phyloP scores from a whole-genome alignment of 495 filamentous ascomycete species.

The Bombardia bombarda region DNA sequence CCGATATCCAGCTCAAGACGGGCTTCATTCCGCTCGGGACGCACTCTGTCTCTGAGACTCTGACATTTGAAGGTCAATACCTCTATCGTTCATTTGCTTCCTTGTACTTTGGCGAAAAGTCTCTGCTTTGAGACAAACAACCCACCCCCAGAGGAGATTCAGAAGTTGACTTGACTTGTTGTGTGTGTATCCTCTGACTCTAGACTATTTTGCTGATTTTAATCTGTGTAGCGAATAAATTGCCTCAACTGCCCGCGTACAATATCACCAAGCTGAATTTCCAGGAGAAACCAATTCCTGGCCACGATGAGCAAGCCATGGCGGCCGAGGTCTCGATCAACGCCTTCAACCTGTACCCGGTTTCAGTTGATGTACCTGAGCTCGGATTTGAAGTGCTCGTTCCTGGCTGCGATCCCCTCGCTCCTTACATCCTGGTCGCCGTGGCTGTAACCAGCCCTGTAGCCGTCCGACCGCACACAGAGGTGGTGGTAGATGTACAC shows the following conservation, averaged over 20 bases:
- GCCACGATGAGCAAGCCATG: conserved; percentile 51
- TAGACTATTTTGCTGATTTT: conserved; percentile 21
- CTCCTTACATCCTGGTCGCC: conserved; percentile 55
- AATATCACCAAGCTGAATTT: conserved; percentile 71
- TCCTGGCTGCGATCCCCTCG: conserved; percentile 65
- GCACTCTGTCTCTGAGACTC: conserved; percentile 59
- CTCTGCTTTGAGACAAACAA: conserved; percentile 23
- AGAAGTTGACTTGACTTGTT: no score
- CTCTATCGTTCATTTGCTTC: conserved; percentile 48
- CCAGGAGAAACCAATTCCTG: conserved; percentile 50
- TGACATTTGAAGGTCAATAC: conserved; percentile 74
- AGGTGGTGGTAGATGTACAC: conserved; percentile 58
- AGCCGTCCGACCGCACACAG: conserved; percentile 52
- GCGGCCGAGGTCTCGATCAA: conserved; percentile 64
- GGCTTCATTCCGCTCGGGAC: conserved; percentile 70
- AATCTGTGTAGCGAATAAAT: conserved; percentile 42
- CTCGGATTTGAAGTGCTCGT: conserved; percentile 80
- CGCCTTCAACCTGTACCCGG: conserved; percentile 63
- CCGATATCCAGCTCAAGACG: conserved; percentile 61
- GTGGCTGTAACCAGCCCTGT: conserved; percentile 61
- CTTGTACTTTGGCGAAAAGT: conserved; percentile 43
- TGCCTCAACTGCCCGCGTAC: conserved; percentile 71
- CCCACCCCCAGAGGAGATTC: no score
- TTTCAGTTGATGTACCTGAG: conserved; percentile 64
- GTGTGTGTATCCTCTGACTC: no score